Conservation (phyloP, 2,329 filamentous ascomycete genomes). For the Proliferodiscus dingleyae region DNA sequence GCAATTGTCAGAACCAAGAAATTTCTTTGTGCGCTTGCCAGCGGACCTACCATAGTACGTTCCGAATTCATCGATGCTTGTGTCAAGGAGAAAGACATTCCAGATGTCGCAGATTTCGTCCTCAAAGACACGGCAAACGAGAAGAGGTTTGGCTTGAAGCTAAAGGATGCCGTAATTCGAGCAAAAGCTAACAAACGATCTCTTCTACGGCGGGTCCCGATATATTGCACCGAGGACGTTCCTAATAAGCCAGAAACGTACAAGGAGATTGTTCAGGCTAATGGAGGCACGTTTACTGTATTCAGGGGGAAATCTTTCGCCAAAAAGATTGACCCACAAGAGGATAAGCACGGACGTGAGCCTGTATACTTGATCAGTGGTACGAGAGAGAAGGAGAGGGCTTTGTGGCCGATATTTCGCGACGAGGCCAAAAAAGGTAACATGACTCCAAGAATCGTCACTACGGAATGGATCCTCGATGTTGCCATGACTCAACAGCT, state of each 20-base stretch:
- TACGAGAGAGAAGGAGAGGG: slow-evolving; percentile 58
- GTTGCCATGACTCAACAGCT: slow-evolving; percentile 85
- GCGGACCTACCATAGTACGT: slow-evolving; percentile 71
- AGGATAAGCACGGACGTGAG: slow-evolving; percentile 56
- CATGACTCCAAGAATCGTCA: slow-evolving; percentile 76
- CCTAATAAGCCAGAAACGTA: slow-evolving; percentile 80
- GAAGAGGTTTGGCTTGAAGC: slow-evolving; percentile 61
- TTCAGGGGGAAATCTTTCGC: slow-evolving; percentile 69
- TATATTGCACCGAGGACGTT: slow-evolving; percentile 81
- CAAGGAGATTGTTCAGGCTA: slow-evolving; percentile 78
- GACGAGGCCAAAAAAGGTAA: slow-evolving; percentile 73
- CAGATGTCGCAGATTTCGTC: slow-evolving; percentile 59
- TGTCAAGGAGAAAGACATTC: slow-evolving; percentile 62
- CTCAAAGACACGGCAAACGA: slow-evolving; percentile 72
- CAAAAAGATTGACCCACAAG: slow-evolving; percentile 55
- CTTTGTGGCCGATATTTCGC: slow-evolving; percentile 74
- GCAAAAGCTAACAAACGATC: slow-evolving; percentile 73
- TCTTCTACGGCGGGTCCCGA: slow-evolving; percentile 68
- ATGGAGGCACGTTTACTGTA: slow-evolving; percentile 76
- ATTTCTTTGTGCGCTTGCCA: slow-evolving; percentile 82
- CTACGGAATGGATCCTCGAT: slow-evolving; percentile 83
- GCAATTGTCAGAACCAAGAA: slow-evolving; percentile 86
- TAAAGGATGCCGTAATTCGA: slow-evolving; percentile 62
- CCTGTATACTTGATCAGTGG: slow-evolving; percentile 82
- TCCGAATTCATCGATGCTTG: slow-evolving; percentile 75